A percentile compares a stretch with the other conserved stretches of the same genome.
phyloP scores from a whole-genome alignment of 2,329 filamentous ascomycete genomes.

The Sclerotinia trifoliorum region DNA sequence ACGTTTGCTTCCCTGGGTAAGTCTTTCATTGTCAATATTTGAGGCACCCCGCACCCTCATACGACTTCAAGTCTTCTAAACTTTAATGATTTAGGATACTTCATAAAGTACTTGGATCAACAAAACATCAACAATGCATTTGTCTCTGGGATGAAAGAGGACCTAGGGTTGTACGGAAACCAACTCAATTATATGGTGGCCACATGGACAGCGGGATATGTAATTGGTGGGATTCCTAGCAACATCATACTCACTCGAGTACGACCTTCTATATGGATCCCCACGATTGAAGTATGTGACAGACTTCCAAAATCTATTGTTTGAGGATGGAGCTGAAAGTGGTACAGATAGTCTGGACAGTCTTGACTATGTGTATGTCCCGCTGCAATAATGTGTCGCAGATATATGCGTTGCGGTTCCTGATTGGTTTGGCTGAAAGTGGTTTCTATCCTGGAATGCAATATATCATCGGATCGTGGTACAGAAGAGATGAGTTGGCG shows the following conservation, averaged over 20 bases:
- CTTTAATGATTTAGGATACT: constrained; percentile 43
- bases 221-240: constrained; percentile 50
- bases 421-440: constrained; percentile 50
- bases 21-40: background rate
- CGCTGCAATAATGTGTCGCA: constrained; percentile 33
- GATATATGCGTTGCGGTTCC: constrained; percentile 43
- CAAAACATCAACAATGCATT: constrained; percentile 49
- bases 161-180: constrained; percentile 51
- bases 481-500: constrained; percentile 39
- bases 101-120: constrained; percentile 51
- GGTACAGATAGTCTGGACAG: constrained; percentile 16
- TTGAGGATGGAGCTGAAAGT: background rate
- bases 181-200: constrained; percentile 40
- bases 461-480: constrained; percentile 59
- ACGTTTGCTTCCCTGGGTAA: constrained; percentile 23
- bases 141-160: constrained; percentile 48
- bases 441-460: constrained; percentile 52
- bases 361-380: constrained; percentile 20
- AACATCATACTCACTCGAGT: constrained; percentile 50
- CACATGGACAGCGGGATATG: constrained; percentile 47
- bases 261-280: constrained; percentile 21
- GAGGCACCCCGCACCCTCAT: background rate
- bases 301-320: background rate
- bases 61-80: constrained; percentile 4
- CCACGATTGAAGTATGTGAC: constrained; percentile 12